Base-by-base conservation (phyloP, 345 rosid species). In the Brassica nigra region DNA sequence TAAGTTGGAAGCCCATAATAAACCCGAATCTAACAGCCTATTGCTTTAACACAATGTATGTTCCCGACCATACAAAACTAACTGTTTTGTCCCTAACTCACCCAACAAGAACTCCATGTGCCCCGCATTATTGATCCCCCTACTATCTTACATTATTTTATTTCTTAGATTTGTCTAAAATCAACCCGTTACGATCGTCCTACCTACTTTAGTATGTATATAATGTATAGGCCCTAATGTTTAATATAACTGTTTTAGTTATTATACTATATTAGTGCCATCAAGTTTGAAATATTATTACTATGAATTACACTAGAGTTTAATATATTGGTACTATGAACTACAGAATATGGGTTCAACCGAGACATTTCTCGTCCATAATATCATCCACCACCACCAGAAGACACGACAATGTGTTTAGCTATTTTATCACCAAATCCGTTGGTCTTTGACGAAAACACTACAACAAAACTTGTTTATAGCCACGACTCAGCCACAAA, bases 81-180 rank as follows among this genome's bases (percentile, higher is more conserved):
- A 80, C 79, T 69, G 83, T 75, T 80, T 18, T 80, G 83, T 75
- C 79, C 72, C 76, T 80, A 80, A 74, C 76, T 80, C 67, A 75
- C 79, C 79, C 83, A 80, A 80, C 83, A 69, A n/a, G 1, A 69
- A 15, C 76, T 63, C 68, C 83, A 69, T 80, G 83, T 80, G 83
- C 70, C 71, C 23, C 62, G 66, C 83, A 80, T 74, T 39, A 75
- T 69, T 69, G 70, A 75, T 54, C 65, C 33, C 31, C 10, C 54
- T 11, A 27, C 47, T 68, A 23, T 61, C 28, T 31, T 36, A 0
- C 10, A 30, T 37, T 34, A 7, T 8, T 4, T 62, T 62, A 5
- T 69, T 52, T 16, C 39, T 10, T 74, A 55, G 75, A 74, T 74
- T 74, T 34, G 36, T 69, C 62, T 63, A 3, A 36, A 16, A 61